Conservation (phyloP, 495 filamentous ascomycete genomes). For the Xylaria venustula region DNA sequence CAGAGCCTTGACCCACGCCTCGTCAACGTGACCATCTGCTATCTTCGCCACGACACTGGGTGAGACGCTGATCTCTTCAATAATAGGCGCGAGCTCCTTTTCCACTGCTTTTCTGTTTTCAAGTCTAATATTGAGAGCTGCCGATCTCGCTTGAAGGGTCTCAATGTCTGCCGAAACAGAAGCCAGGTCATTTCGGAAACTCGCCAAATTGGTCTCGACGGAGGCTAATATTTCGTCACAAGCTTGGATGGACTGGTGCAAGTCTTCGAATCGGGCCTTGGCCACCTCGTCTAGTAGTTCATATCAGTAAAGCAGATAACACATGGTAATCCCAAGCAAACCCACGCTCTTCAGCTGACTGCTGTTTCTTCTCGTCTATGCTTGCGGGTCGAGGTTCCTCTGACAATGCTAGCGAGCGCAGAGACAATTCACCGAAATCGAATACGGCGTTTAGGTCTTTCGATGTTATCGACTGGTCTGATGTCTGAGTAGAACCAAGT, state of each 20-base stretch:
- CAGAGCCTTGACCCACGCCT: constrained; percentile 81
- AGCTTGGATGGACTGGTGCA: constrained; percentile 83
- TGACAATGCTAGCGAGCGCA: constrained; percentile 66
- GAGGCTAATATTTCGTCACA: constrained; percentile 93
- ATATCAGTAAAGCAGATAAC: constrained; percentile 7
- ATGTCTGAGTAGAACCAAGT: background rate
- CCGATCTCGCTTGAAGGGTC: constrained; percentile 81
- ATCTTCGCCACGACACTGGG: constrained; percentile 80
- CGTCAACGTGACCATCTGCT: constrained; percentile 84
- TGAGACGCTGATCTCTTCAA: constrained; percentile 87
- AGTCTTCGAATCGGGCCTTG: constrained; percentile 83
- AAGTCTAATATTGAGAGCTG: constrained; percentile 77
- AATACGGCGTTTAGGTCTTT: constrained; percentile 55
- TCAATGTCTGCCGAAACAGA: constrained; percentile 94
- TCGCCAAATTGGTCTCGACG: constrained; percentile 86
- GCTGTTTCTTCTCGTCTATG: constrained; percentile 55
- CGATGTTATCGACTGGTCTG: constrained; percentile 31
- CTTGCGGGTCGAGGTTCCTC: constrained; percentile 37
- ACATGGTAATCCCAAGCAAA: background rate
- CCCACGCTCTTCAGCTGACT: constrained; percentile 77
- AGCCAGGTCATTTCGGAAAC: constrained; percentile 89
- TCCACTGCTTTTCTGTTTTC: constrained; percentile 89
- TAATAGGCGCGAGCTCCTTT: constrained; percentile 80
- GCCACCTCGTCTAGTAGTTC: constrained; percentile 69
- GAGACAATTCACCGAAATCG: constrained; percentile 72